Conservation (phyloP, 2,329 filamentous ascomycete species). For the Colletotrichum sansevieriae region DNA sequence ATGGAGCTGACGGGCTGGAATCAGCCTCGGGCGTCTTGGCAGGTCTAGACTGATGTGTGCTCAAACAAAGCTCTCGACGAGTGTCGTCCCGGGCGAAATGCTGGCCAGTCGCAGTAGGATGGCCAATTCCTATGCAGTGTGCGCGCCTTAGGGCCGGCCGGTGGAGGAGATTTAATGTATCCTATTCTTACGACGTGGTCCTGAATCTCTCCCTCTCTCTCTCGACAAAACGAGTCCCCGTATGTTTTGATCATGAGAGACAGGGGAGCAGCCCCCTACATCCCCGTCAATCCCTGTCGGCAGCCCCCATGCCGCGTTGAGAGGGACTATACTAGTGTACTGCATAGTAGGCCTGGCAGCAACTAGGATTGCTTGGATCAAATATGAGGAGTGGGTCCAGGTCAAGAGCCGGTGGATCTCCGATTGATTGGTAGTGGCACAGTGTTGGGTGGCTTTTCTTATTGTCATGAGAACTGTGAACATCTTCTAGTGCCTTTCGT, state of each 20-base stretch:
- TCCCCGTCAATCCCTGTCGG: conserved; percentile 31
- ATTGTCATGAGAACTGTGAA: conserved; percentile 23
- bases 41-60: conserved; percentile 25
- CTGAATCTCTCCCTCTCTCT: not conserved
- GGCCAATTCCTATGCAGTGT: conserved; percentile 7
- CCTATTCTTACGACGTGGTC: conserved; percentile 28
- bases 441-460: conserved; percentile 37
- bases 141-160: conserved; percentile 14
- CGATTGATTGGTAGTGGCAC: conserved; percentile 39
- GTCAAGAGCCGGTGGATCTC: conserved; percentile 35
- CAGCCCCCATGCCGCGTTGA: conserved; percentile 6
- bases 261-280: conserved; percentile 31
- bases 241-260: conserved; percentile 27
- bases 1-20: conserved; percentile 25
- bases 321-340: conserved; percentile 14
- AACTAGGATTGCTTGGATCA: conserved; percentile 40
- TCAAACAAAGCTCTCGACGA: not conserved
- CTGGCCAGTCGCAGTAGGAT: not conserved
- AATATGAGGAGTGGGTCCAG: conserved; percentile 39
- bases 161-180: conserved; percentile 33
- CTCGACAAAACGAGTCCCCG: conserved; percentile 15
- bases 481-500: too few relatives aligned
- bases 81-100: not conserved
- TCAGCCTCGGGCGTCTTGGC: conserved; percentile 35
- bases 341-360: conserved; percentile 41